These are phyloP conservation scores for Drosera capensis DNA, from an alignment of 148 eudicot genomes.

Conservation along the genomic window DNA sequence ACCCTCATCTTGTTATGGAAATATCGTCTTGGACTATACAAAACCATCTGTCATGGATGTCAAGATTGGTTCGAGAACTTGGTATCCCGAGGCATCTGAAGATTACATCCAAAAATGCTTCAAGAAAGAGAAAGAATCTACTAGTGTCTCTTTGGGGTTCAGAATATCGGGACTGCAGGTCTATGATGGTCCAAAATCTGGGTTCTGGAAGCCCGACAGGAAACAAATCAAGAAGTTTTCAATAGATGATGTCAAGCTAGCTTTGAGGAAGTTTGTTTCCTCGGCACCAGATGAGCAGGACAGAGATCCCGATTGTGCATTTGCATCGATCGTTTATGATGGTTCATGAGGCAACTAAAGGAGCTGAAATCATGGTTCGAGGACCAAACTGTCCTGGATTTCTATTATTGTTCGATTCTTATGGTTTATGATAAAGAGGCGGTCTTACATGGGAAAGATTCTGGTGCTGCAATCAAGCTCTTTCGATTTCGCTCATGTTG, in stretches of 20 bases:
- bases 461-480: constrained; percentile 50
- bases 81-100: constrained; percentile 55
- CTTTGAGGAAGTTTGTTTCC: constrained; percentile 62
- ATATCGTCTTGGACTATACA: constrained; percentile 20
- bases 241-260: constrained; percentile 38
- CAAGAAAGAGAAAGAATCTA: constrained; percentile 42
- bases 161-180: constrained; percentile 63
- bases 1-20: constrained; percentile 61
- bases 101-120: constrained; percentile 57
- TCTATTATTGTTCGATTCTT: constrained; percentile 56
- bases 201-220: constrained; percentile 61
- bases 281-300: constrained; percentile 20
- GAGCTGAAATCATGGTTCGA: constrained; percentile 95
- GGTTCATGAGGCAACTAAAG: constrained; percentile 55
- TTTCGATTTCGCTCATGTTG: constrained; percentile 89
- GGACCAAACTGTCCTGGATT: constrained; percentile 67
- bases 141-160: constrained; percentile 54
- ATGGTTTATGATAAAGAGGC: constrained; percentile 44
- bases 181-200: constrained; percentile 25
- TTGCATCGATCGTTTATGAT: constrained; percentile 52
- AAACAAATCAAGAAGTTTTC: constrained; percentile 15
- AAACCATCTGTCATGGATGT: constrained; percentile 68
- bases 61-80: constrained; percentile 88
- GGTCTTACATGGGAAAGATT: constrained; percentile 15
- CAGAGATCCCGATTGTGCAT: constrained; percentile 28